Percentiles rank a stretch among this genome's conserved stretches.
Conservation (phyloP, 345 rosid species). For the Brassica nigra region DNA sequence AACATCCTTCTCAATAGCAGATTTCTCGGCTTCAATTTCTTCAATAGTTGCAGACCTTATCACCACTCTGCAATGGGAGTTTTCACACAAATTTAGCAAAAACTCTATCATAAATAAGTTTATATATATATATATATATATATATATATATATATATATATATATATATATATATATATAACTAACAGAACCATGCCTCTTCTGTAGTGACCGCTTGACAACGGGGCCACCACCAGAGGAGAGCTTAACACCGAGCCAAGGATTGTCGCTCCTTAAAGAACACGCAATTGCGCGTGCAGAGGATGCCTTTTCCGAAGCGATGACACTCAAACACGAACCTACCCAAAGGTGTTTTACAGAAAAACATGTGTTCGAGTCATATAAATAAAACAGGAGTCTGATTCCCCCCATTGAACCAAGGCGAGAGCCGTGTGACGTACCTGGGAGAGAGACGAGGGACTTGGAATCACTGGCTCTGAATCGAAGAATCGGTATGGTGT, state of each 20-base stretch:
- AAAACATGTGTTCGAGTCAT: not conserved
- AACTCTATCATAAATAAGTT: too few species aligned
- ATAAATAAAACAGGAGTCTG: not conserved
- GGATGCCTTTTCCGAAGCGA: constrained; percentile 28
- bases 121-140: not conserved
- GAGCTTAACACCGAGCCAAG: constrained; percentile 35
- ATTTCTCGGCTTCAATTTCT: constrained; percentile 87
- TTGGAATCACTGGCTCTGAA: constrained; percentile 46
- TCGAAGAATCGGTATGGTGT: constrained; percentile 42
- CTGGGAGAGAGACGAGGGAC: constrained; percentile 47
- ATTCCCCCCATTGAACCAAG: not conserved
- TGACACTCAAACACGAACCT: constrained; percentile 47
- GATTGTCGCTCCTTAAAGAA: constrained; percentile 44
- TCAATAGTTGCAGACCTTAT: constrained; percentile 83
- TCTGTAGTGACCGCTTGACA: constrained; percentile 44
- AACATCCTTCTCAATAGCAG: constrained; percentile 72
- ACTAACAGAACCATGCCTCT: constrained; percentile 48
- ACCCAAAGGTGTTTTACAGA: not conserved
- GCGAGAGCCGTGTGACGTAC: constrained; percentile 33
- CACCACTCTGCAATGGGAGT: constrained; percentile 47
- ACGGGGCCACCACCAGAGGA: constrained; percentile 37
- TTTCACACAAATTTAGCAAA: not conserved
- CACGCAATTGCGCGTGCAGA: constrained; percentile 23
- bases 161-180: not conserved
- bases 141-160: too few species aligned